Percentiles rank a stretch among this genome's conserved stretches.
Conservation (phyloP, 208 protist species). For the Crithidia sp. region DNA sequence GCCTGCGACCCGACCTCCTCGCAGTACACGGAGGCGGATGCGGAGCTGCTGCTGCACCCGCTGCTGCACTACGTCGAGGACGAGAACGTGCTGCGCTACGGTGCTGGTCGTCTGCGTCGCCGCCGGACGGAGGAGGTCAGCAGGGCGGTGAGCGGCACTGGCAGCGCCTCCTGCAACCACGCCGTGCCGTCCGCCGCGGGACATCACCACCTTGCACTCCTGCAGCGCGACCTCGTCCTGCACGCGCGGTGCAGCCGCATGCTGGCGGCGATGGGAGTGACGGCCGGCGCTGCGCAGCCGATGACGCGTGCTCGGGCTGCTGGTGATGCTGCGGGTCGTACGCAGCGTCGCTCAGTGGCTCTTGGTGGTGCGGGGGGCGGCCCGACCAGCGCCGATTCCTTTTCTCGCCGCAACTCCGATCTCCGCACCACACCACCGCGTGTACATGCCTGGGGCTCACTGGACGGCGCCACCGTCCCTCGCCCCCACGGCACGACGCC, state of each 20-base stretch:
- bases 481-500: slow-evolving; percentile 1
- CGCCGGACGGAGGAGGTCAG: slow-evolving; percentile 14
- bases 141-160: slow-evolving; percentile 4
- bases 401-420: not conserved
- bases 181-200: not conserved
- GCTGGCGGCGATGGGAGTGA: not conserved
- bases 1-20: slow-evolving; percentile 5
- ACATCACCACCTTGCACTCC: not conserved
- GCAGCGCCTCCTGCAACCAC: not conserved
- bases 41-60: slow-evolving; percentile 29
- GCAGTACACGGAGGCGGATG: slow-evolving; percentile 32
- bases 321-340: too few species aligned
- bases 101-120: slow-evolving; percentile 10
- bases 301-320: too few species aligned
- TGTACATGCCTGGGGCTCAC: not conserved
- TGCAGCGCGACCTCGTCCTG: slow-evolving; percentile 16
- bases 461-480: not conserved
- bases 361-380: not conserved
- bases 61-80: slow-evolving; percentile 32
- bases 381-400: not conserved
- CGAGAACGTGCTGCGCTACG: slow-evolving; percentile 18
- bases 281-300: not conserved
- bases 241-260: slow-evolving; percentile 15
- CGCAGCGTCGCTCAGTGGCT: not conserved
- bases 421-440: not conserved